Evolutionary conservation across 2,329 filamentous ascomycete species (phyloP), one percentile per base, ranked within the genome.

Genomic region (Monosporascus cannonballus): DNA sequence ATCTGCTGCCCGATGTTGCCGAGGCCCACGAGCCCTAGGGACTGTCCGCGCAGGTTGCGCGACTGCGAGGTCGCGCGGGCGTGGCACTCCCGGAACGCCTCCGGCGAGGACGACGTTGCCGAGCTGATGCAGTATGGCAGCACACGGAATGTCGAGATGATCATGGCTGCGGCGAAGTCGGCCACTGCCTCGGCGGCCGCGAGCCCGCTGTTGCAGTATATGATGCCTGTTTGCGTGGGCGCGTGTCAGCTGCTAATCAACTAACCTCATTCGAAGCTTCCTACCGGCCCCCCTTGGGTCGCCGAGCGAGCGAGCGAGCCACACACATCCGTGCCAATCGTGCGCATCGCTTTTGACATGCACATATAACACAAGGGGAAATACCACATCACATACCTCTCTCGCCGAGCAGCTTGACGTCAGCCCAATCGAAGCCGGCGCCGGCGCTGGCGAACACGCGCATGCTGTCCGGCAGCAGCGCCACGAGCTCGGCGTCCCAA

Each of bases 151-250:
- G 81, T 83, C 8, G 80, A 79, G 48, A 91, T 79, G 59, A 90
- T 80, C 60, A 87, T 78, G 62, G 83, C 84, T 41, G 89, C 74
- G 18, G 85, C 82, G 56, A 87, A 82, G 67, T 90, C 87, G 49
- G 86, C 86, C 1, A 90, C 86, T 4, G 86, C 82, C 62, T 90
- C 87, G 6, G 84, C 84, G 37, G 85, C 85, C 0, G 86, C 85
- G 2, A 83, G 77, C 2, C 85, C 86, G 3, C 83, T 79, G 69
- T 90, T 90, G 74, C 86, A 90, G 70, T 90, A 90, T 49, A 86
- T 70, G 56, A 88, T 80, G 38, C 83, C 79, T 79, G 48, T 38
- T 24, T 24, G 24, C 24, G 24, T 9, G 7, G 2, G n/a, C 14
- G 17, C 3, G 3, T 25, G 47, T 53, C 38, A 30, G 17, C 3